Evolutionary conservation across 257 asterid genomes (phyloP), one percentile per base, ranked within the genome.

Genomic region (Striga asiatica): DNA sequence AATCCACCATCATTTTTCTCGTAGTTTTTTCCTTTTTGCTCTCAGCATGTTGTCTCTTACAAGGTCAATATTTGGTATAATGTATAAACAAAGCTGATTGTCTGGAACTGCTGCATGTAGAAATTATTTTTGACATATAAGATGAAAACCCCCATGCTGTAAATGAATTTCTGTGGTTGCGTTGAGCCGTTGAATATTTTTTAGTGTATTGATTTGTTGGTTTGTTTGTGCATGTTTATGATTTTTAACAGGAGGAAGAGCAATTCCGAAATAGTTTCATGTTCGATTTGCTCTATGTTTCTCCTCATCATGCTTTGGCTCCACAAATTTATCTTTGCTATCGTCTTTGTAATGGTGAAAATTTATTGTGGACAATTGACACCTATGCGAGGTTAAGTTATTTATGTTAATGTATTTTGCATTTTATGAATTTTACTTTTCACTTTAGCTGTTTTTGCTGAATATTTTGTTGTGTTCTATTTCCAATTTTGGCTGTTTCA

Each of bases 251-350:
- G 98, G 87, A 64, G 68, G 95, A 84, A 58, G 98, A 91, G 75
- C 73, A 48, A 69, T 71, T 67, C 42, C 85, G 97, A 54, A 91
- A 91, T 50, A 78, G 87, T 74, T 78, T 79, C 66, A 78, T 84
- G 95, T 74, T 48, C 57, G 95, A 91, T 78, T 66, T 91, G 76
- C 78, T 91, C 37, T 91, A 87, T 74, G 79, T 84, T 59, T 88
- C 82, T 72, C 81, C 81, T 19, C 52, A 23, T 41, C 93, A 91
- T 80, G 54, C 83, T 46, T 69, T 91, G 77, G 78, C 93, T 6
- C 76, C 86, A 45, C 81, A 71, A 59, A 72, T 91, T 50, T 49
- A 66, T 55, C 43, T 72, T 62, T 84, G 79, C 73, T 87, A 82
- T 74, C 72, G 73, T 16, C 75, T 67, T 49, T 75, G 46, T 74